Evolutionary conservation across 129 eudicot species (phyloP).

Genomic region (Lactuca sativa): DNA sequence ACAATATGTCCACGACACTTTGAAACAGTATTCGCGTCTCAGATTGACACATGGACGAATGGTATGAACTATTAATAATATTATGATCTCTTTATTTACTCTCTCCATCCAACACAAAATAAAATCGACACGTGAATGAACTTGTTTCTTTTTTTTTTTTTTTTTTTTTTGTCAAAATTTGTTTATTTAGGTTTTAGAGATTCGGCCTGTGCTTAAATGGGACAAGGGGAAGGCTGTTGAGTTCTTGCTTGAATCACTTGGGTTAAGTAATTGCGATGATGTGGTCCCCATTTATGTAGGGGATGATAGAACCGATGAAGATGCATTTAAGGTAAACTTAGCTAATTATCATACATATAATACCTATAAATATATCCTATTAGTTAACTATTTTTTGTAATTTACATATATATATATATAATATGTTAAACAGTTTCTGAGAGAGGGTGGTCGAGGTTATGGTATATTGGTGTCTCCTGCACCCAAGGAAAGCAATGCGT

Average conservation of each 20-base stretch:
- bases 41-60: constrained; percentile 90
- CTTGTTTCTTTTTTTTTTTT: constrained; percentile 3
- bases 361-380: background rate
- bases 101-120: background rate
- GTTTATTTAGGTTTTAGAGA: constrained; percentile 69
- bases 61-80: constrained; percentile 30
- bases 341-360: background rate
- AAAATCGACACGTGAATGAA: constrained; percentile 1
- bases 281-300: constrained; percentile 92
- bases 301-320: constrained; percentile 96
- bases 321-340: constrained; percentile 83
- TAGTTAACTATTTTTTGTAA: too few species aligned
- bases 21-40: constrained; percentile 69
- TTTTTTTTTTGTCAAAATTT: background rate
- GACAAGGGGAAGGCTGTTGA: constrained; percentile 97
- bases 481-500: constrained; percentile 84
- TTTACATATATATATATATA: too few species aligned
- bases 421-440: constrained; percentile 52
- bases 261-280: constrained; percentile 68
- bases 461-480: constrained; percentile 82
- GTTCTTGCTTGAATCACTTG: constrained; percentile 85
- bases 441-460: constrained; percentile 66
- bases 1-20: constrained; percentile 53
- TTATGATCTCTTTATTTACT: too few species aligned
- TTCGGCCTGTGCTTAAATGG: constrained; percentile 92